Base-by-base conservation (phyloP, 169 alveolate species). In the Plasmodium billcollinsi region DNA sequence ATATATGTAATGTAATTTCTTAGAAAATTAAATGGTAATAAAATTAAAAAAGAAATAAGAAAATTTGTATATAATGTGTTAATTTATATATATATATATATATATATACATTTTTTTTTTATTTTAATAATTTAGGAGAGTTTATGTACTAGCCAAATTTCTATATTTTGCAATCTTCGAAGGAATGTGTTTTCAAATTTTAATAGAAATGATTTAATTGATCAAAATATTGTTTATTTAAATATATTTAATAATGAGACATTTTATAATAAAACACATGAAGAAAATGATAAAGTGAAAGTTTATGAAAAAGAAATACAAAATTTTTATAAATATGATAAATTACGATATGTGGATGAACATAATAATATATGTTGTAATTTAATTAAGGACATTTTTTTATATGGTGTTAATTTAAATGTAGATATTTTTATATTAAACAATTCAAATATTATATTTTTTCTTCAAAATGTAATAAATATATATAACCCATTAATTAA, bases 401-500 rank as follows among this genome's bases (percentile, higher is more conserved):
- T 78, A 33, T 78, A 78, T 66, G 89, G 89, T 65, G 39, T 78
- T 29, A 78, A 78, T 59, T 66, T 78, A 52, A 66, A 78, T 52
- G 78, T 78, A 14, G 89, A 78, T 66, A 52, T 78, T 5, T 78
- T 66, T 78, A 33, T 78, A 58, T 70, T 78, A 20, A 59, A 78
- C 18, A 78, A 66, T 66, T 49, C 43, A 6, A 78, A 78, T 56
- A 78, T 78, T 24, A 49, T 78, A 1, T 78, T 78, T 59, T 78
- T 78, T 59, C 75, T 65, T 12, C 89, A 78, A 15, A 78, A 78
- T 52, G 70, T 78, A 49, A 78, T 78, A 2, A 78, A 65, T 66
- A 78, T 78, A 49, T 78, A 78, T 45, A 78, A 78, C 49, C 89
- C 89, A 65, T 20, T 78, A 12, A 78, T 78, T 49, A 78, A 78